These are phyloP conservation scores for Amphicarpaea edgeworthii DNA, from an alignment of 306 rosid genomes.

Conservation along the genomic window DNA sequence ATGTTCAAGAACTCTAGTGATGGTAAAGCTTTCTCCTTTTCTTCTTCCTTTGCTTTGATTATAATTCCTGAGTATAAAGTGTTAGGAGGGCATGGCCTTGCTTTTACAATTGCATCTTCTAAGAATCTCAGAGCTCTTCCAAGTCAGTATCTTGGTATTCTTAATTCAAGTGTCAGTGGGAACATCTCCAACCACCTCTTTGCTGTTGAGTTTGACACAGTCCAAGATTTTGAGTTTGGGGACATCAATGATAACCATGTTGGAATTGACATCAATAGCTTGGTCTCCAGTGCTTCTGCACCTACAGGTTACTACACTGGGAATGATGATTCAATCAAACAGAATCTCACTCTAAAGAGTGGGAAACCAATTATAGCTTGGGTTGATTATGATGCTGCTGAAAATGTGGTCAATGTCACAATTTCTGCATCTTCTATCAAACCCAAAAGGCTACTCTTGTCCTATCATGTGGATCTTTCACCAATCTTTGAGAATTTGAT, in stretches of 20 bases:
- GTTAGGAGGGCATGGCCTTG: constrained; percentile 87
- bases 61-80: constrained; percentile 71
- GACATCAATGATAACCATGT: constrained; percentile 78
- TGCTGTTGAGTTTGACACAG: constrained; percentile 86
- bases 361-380: constrained; percentile 65
- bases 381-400: constrained; percentile 72
- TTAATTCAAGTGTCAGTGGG: constrained; percentile 55
- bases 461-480: constrained; percentile 67
- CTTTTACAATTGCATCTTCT: constrained; percentile 66
- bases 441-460: constrained; percentile 62
- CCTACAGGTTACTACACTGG: constrained; percentile 60
- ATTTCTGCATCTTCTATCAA: constrained; percentile 58
- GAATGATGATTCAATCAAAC: constrained; percentile 36
- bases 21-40: constrained; percentile 70
- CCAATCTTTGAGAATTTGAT: constrained; percentile 60
- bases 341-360: constrained; percentile 59
- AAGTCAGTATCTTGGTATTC: constrained; percentile 80
- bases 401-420: constrained; percentile 53
- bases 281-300: constrained; percentile 60
- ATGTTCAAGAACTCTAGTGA: constrained; percentile 58
- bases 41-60: constrained; percentile 65
- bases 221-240: constrained; percentile 71
- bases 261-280: constrained; percentile 71
- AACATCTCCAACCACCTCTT: constrained; percentile 69
- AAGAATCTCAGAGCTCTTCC: constrained; percentile 62